phyloP scores from a whole-genome alignment of 805 yeast species.

The Spathaspora arborariae region DNA sequence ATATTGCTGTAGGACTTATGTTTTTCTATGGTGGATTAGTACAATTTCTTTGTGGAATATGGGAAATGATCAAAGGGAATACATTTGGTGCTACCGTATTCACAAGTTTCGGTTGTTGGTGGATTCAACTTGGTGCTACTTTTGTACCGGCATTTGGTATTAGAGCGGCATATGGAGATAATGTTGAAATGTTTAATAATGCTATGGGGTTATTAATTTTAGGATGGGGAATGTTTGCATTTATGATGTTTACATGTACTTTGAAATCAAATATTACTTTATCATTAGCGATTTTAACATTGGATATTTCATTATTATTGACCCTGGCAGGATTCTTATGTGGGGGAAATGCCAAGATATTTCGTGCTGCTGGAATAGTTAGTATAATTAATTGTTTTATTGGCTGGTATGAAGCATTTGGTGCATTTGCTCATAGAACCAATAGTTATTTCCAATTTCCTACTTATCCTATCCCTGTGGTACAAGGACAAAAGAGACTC shows the following conservation, averaged over 20 bases:
- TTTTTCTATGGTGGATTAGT: slow-evolving; percentile 4
- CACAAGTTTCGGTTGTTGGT: slow-evolving; percentile 4
- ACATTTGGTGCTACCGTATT: slow-evolving; percentile 4
- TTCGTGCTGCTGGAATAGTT: slow-evolving; percentile 3
- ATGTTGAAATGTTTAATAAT: slow-evolving; percentile 4
- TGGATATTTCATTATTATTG: slow-evolving; percentile 2
- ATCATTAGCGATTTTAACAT: slow-evolving; percentile 1
- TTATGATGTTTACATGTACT: slow-evolving; percentile 3
- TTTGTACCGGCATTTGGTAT: slow-evolving; percentile 4
- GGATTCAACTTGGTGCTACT: slow-evolving; percentile 5
- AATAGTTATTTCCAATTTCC: slow-evolving; percentile 1
- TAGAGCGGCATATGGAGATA: slow-evolving; percentile 4
- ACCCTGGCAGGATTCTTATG: slow-evolving; percentile 3
- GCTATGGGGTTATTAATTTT: slow-evolving; percentile 4
- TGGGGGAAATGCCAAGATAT: background rate
- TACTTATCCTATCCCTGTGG: slow-evolving; percentile 1
- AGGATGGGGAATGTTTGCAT: slow-evolving; percentile 5
- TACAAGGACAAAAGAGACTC: background rate
- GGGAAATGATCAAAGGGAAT: slow-evolving; percentile 1
- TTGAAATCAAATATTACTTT: slow-evolving; percentile 2
- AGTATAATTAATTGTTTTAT: slow-evolving; percentile 3
- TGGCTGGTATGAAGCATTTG: slow-evolving; percentile 7
- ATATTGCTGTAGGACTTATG: slow-evolving; percentile 4
- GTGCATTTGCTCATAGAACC: background rate
- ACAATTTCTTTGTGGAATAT: slow-evolving; percentile 4